Conservation (phyloP, 805 yeast genomes). For the Nakazawaea peltata region DNA sequence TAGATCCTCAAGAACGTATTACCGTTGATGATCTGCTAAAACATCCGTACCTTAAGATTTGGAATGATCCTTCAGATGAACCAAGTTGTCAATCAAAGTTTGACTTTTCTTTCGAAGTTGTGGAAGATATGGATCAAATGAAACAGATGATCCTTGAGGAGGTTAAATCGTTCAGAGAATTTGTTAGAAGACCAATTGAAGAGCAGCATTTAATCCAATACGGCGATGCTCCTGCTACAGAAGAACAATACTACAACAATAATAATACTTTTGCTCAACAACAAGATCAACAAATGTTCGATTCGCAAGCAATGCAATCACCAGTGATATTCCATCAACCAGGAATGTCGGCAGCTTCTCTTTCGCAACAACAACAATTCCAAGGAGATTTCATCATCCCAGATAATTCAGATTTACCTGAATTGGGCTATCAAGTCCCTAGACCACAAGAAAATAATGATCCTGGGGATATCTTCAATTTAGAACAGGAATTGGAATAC, state of each 20-base stretch:
- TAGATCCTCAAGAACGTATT: constrained; percentile 79
- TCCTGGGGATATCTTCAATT: constrained; percentile 28
- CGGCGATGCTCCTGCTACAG: constrained; percentile 5
- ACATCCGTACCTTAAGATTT: constrained; percentile 81
- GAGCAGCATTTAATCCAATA: constrained; percentile 32
- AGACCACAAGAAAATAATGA: constrained; percentile 42
- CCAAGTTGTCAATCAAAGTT: constrained; percentile 74
- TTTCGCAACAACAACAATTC: constrained; percentile 11
- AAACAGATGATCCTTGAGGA: constrained; percentile 73
- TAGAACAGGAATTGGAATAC: constrained; percentile 60
- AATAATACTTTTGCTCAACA: constrained; percentile 9
- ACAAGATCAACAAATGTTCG: constrained; percentile 12
- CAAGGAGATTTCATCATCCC: constrained; percentile 32
- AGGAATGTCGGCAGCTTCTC: constrained; percentile 9
- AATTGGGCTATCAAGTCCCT: constrained; percentile 46
- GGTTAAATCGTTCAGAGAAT: constrained; percentile 68
- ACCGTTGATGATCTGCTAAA: constrained; percentile 81
- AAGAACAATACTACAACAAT: constrained; percentile 12
- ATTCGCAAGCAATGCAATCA: constrained; percentile 14
- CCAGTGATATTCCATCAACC: constrained; percentile 14
- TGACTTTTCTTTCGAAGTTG: constrained; percentile 82
- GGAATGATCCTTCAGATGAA: constrained; percentile 94
- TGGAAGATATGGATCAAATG: constrained; percentile 72
- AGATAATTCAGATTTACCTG: constrained; percentile 27
- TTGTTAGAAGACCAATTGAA: constrained; percentile 69